Evolutionary conservation across 805 yeast species (phyloP), one percentile per base, ranked within the genome.

Genomic region (Teunomyces barrocoloradensis): DNA sequence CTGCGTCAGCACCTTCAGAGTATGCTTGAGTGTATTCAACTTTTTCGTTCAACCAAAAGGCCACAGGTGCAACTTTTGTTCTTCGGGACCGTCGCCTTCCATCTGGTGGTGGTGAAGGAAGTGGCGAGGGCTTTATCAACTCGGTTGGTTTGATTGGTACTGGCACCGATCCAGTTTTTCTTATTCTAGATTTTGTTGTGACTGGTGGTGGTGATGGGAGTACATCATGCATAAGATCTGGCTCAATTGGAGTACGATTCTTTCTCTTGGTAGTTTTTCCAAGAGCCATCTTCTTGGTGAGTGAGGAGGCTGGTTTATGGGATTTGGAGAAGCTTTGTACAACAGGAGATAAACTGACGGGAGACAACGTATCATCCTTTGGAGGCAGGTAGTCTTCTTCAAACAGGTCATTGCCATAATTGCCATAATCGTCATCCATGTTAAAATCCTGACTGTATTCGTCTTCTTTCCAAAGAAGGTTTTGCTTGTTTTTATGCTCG

Each of bases 31-130:
- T 56, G 58, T 86, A 89, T 3, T 87, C 78, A 27, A 86, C 78
- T 50, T 81, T 73, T 64, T 89, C 96, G 58, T 87, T 87, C 61
- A 87, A 79, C 96, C 96, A 89, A 61, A 77, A 87, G 2, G 89
- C 91, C 52, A 89, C 68, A 0, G 96, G 92, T 3, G 84, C 79
- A 5, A 86, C 75, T 51, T 79, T 78, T 0, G 80, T 78, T 56
- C 96, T 74, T 28, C 76, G 72, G 0, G 96, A 86, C 53, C 87
- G 69, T 52, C 96, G 72, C 2, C 79, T 57, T 0, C 81, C 79
- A 47, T 69, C 74, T 5, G 74, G 73, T 5, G 75, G 75, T 1
- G 77, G 76, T 3, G 75, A 69, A 1, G 76, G 77, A 27, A 70
- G 61, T 5, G 74, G 73, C 0, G 69, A 60, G 2, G 65, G 66